A percentile compares a stretch with the other conserved stretches of the same genome.
phyloP scores from a whole-genome alignment of 1,139 yeast species.

The Cylindricascospora bacillispora region DNA sequence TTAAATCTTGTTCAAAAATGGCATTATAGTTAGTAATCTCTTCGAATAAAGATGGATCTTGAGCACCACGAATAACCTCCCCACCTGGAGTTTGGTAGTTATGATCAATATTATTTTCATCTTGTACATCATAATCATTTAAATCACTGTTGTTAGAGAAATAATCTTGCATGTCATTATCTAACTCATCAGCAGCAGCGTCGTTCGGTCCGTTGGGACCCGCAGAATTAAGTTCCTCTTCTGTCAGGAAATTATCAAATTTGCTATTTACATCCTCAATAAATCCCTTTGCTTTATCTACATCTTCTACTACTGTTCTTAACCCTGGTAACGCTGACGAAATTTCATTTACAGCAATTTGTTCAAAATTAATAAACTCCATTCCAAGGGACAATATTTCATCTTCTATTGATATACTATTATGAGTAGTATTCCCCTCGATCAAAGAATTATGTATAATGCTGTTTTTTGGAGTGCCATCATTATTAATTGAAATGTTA shows the following conservation, averaged over 20 bases:
- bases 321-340: slow-evolving; percentile 56
- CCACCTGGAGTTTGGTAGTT: slow-evolving; percentile 13
- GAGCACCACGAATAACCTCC: too few species aligned
- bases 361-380: slow-evolving; percentile 25
- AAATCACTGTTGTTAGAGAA: slow-evolving; percentile 5
- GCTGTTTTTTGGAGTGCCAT: background rate
- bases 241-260: slow-evolving; percentile 22
- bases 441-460: background rate
- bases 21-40: slow-evolving; percentile 8
- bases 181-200: slow-evolving; percentile 10
- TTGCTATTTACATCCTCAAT: slow-evolving; percentile 36
- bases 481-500: background rate
- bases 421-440: background rate
- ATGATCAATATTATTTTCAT: slow-evolving; percentile 19
- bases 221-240: slow-evolving; percentile 27
- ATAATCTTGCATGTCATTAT: slow-evolving; percentile 24
- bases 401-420: slow-evolving; percentile 13
- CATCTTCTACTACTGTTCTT: slow-evolving; percentile 45
- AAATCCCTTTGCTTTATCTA: slow-evolving; percentile 41
- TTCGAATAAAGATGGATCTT: slow-evolving; percentile 1
- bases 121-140: background rate
- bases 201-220: slow-evolving; percentile 24
- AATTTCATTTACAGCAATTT: slow-evolving; percentile 32
- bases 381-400: slow-evolving; percentile 24
- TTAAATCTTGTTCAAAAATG: slow-evolving; percentile 51